Percentiles rank a stretch among this genome's conserved stretches.
Evolutionary conservation across 139 green algal genomes (phyloP).

Genomic region (Micromonas pusilla): DNA sequence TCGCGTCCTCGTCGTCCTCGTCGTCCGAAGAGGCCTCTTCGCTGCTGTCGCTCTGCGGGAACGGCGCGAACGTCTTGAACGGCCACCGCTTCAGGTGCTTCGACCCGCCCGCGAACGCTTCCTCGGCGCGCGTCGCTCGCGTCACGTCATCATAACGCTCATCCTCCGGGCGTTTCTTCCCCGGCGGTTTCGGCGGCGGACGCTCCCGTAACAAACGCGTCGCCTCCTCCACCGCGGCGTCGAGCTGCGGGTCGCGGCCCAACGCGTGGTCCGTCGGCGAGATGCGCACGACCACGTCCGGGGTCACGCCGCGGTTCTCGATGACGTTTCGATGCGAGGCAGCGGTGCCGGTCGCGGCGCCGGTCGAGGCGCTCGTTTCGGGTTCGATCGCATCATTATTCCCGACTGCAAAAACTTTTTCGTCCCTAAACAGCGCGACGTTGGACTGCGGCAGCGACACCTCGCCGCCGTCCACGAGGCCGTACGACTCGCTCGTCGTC

Average conservation of each 20-base stretch:
- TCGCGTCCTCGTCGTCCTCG: neutral
- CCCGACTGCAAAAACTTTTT: no score
- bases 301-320: conserved; percentile 25
- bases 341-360: neutral
- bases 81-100: no score
- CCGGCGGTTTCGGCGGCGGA: neutral
- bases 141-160: neutral
- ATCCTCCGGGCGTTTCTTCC: neutral
- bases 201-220: neutral
- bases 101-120: neutral
- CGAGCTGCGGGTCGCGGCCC: conserved; percentile 19
- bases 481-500: neutral
- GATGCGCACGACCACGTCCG: conserved; percentile 22
- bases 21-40: no score
- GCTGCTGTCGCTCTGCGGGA: no score
- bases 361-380: no score
- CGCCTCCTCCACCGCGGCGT: conserved; percentile 19
- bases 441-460: neutral
- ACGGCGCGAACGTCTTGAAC: neutral
- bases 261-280: neutral
- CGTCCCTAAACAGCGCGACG: neutral
- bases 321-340: neutral
- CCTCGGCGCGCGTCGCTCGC: neutral
- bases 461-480: conserved; percentile 8
- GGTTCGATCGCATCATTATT: no score